These are phyloP conservation scores for Exophiala mesophila DNA, from an alignment of 2,329 filamentous ascomycete genomes.

Conservation along the genomic window DNA sequence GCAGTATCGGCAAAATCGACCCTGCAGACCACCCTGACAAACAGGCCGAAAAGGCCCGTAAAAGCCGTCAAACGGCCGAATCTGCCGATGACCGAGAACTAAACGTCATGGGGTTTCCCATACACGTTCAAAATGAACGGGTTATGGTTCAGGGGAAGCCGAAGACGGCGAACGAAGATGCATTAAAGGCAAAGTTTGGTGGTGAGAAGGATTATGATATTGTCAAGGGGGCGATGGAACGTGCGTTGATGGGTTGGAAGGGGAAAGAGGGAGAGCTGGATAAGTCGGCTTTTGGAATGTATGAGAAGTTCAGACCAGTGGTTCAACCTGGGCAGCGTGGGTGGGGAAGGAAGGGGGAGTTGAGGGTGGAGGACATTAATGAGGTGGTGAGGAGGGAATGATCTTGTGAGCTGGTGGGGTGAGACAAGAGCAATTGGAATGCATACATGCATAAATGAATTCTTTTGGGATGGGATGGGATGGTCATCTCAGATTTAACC, in stretches of 20 bases:
- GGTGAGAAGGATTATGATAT: slow-evolving; percentile 3
- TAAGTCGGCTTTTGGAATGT: slow-evolving; percentile 74
- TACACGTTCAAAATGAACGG: slow-evolving; percentile 14
- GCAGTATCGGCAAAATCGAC: slow-evolving; percentile 18
- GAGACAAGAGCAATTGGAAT: too few species aligned
- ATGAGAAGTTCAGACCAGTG: slow-evolving; percentile 69
- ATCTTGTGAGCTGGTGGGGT: too few species aligned
- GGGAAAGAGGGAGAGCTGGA: slow-evolving; percentile 58
- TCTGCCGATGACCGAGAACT: slow-evolving; percentile 12
- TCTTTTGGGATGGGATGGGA: too few species aligned
- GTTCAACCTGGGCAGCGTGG: slow-evolving; percentile 70
- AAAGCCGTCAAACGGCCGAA: slow-evolving; percentile 8
- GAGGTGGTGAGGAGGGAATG: slow-evolving; percentile 10
- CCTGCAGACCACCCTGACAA: slow-evolving; percentile 8
- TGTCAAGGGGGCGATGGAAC: slow-evolving; percentile 16
- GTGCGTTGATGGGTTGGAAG: slow-evolving; percentile 12
- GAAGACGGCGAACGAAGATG: slow-evolving; percentile 14
- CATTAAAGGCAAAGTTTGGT: slow-evolving; percentile 16
- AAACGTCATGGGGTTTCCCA: slow-evolving; percentile 20
- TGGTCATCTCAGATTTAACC: too few species aligned
- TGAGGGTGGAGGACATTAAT: slow-evolving; percentile 60
- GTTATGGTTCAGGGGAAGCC: slow-evolving; percentile 20
- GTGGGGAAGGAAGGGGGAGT: slow-evolving; percentile 76
- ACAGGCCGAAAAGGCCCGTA: slow-evolving; percentile 14
- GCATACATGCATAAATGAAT: too few species aligned